Base-by-base conservation (phyloP, 2,329 filamentous ascomycete species). In the Pyrenochaeta sp. region DNA sequence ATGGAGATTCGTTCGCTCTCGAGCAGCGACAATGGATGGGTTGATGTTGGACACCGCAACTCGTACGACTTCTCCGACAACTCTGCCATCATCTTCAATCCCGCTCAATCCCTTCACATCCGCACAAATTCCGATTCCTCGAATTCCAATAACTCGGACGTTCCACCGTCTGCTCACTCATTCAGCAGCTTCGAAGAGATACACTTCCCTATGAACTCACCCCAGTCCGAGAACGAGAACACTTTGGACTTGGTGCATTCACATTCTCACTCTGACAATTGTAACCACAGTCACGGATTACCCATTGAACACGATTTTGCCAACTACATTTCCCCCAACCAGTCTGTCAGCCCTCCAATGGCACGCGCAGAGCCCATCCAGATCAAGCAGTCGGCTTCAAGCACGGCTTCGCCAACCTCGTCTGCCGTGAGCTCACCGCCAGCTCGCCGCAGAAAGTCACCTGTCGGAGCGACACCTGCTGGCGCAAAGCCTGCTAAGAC, bases 81-180 rank as follows among this genome's bases (percentile, higher is more conserved):
- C 10, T 69, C 73, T 40, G 81, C 80, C 57, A 89, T 91, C 65
- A 93, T 97, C 72, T 96, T 96, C 83, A 97, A 97, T 79, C 94
- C 94, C 1, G 88, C 90, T 61, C 91, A 97, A 80, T 96, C 93
- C 8, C 65, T 98, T 50, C 94, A 97, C 80, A 85, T 96, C 72
- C 88, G 93, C 67, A 93, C 90, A 53, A 89, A 90, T 69, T 97
- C 93, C 3, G 92, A 96, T 71, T 95, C 92, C n/a, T 95, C 91
- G 1, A 86, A 89, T 1, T 96, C 91, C 0, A 87, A 90, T 1
- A 90, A 93, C 34, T 87, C 88, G 4, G 84, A 86, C 61, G 80
- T 68, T 78, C 87, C 77, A 22, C 77, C 78, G 82, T 89, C 72
- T 74, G 90, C 83, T 75, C 77, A 78, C 40, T 92, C 80, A 77